Base-by-base conservation (phyloP, 2,329 filamentous ascomycete species). In the Plectosphaerella plurivora region DNA sequence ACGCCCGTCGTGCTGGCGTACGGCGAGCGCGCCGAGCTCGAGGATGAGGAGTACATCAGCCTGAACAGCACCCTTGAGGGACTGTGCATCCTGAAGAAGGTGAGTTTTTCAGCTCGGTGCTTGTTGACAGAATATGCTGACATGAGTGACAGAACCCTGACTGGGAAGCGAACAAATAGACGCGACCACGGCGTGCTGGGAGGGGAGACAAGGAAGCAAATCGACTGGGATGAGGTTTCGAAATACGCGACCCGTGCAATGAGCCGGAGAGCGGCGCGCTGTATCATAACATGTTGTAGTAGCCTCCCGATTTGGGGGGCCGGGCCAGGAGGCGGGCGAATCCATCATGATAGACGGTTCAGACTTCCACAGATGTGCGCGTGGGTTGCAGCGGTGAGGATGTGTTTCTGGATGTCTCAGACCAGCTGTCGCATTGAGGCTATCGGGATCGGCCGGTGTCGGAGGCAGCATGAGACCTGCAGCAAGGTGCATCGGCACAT, bases 41-140 rank as follows among this genome's bases (percentile, higher is more conserved):
- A 99, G 71, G 94, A 99, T 64, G 94, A 99, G 74, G 87, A 99
- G 74, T 99, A 97, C 69, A 87, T 97, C 59, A 90, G 88, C 71
- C 75, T 99, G 65, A 95, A 87, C 68, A 94, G 85, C 74, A 96
- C 87, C 50, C 79, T 99, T 56, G 94, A 99, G 74, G 94, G 94
- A 33, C 78, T 99, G 63, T 93, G 97, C 52, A 97, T 99, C 70
- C 77, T 99, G 71, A 88, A 88, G 79, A 97, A 97, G 91, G 93
- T 33, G 28, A 12, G 28, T 33, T 33, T 33, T 33, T 3, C 11
- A 10, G 8, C 28, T 33, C 22, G 22, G 22, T 22, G 22, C 22
- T 22, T 22, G 3, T 22, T 22, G 22, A 22, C 5, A 22, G 22
- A 5, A 22, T 12, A 44, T 6, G 41, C 45, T 53, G 18, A 48